Evolutionary conservation across 2,329 filamentous ascomycete species (phyloP).

Genomic region (Chrysosporium queenslandicum): DNA sequence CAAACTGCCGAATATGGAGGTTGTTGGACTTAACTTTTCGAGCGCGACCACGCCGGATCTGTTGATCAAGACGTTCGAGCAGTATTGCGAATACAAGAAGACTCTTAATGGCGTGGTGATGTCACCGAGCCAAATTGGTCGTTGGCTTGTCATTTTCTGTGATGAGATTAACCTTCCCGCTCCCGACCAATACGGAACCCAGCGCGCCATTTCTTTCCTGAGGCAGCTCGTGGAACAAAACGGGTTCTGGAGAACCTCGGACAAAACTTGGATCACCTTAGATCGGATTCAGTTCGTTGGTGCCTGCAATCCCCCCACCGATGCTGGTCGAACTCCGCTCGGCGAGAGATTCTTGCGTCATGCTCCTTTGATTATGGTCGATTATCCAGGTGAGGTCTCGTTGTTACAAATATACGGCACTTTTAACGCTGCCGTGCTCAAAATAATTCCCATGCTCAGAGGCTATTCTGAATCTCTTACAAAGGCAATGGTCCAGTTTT

Average conservation of each 20-base stretch:
- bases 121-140: slow-evolving; percentile 88
- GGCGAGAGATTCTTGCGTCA: slow-evolving; percentile 89
- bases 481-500: slow-evolving; percentile 95
- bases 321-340: slow-evolving; percentile 90
- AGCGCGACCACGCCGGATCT: slow-evolving; percentile 96
- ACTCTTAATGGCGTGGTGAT: slow-evolving; percentile 92
- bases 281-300: slow-evolving; percentile 98
- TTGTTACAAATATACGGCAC: slow-evolving; percentile 97
- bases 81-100: slow-evolving; percentile 99
- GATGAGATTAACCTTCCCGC: slow-evolving; percentile 99
- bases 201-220: slow-evolving; percentile 93
- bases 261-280: slow-evolving; percentile 95
- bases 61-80: slow-evolving; percentile 97
- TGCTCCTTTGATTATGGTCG: slow-evolving; percentile 98
- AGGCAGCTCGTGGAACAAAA: slow-evolving; percentile 97
- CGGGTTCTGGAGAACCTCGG: slow-evolving; percentile 95
- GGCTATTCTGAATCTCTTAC: slow-evolving; percentile 92
- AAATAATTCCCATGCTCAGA: slow-evolving; percentile 89
- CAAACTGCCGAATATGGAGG: slow-evolving; percentile 97
- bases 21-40: slow-evolving; percentile 97
- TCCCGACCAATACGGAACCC: slow-evolving; percentile 93
- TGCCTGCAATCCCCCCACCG: slow-evolving; percentile 95
- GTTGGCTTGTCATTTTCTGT: slow-evolving; percentile 97
- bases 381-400: slow-evolving; percentile 92
- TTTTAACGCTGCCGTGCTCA: slow-evolving; percentile 91